Percentiles rank a stretch among this genome's conserved stretches.
Evolutionary conservation across 768 basidiomycete species (phyloP).

Genomic region (Chalciporus pseudorubinellus): DNA sequence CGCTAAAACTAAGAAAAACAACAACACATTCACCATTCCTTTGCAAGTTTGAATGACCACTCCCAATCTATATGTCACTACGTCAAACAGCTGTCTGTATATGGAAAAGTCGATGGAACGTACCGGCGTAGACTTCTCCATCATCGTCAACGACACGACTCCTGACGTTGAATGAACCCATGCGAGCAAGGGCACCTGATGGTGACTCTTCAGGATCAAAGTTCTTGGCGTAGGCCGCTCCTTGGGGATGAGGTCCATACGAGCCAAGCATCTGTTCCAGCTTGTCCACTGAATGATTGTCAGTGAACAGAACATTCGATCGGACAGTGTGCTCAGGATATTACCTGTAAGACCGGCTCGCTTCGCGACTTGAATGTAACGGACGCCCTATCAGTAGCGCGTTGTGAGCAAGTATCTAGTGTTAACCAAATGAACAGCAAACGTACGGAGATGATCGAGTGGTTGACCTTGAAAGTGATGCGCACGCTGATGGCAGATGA

Average conservation of each 20-base stretch:
- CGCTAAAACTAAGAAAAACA: conserved; percentile 18
- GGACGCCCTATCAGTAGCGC: conserved; percentile 57
- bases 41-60: conserved; percentile 89
- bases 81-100: conserved; percentile 8
- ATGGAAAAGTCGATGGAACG: conserved; percentile 21
- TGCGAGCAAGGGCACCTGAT: conserved; percentile 81
- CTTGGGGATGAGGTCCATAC: conserved; percentile 72
- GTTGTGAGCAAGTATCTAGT: conserved; percentile 6
- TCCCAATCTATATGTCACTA: conserved; percentile 30
- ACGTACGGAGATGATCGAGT: conserved; percentile 80
- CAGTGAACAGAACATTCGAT: conserved; percentile 1
- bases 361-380: conserved; percentile 90
- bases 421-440: not conserved
- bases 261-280: conserved; percentile 94
- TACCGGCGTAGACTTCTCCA: conserved; percentile 73
- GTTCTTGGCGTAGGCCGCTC: conserved; percentile 67
- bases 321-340: not conserved
- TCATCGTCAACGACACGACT: conserved; percentile 91
- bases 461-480: conserved; percentile 84
- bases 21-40: conserved; percentile 72
- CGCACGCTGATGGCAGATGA: conserved; percentile 52
- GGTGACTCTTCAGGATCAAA: conserved; percentile 73
- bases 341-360: conserved; percentile 70
- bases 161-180: conserved; percentile 71
- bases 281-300: conserved; percentile 68